These are phyloP conservation scores for Strobilomyces confusus DNA, from an alignment of 768 basidiomycete species.

Conservation along the genomic window DNA sequence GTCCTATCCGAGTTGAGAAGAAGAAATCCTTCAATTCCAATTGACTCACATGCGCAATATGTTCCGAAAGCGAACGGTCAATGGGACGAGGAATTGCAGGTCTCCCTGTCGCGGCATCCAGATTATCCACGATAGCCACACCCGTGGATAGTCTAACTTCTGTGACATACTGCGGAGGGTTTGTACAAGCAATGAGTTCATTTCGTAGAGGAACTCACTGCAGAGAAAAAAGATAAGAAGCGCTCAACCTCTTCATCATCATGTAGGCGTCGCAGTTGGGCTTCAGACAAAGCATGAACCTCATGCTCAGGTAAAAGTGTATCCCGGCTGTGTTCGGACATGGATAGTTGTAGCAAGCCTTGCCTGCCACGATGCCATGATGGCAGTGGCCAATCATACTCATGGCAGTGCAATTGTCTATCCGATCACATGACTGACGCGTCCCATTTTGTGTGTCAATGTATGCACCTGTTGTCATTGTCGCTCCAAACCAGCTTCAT, in stretches of 20 bases:
- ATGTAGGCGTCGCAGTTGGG: conserved; percentile 52
- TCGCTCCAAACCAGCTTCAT: neutral
- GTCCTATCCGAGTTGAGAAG: conserved; percentile 23
- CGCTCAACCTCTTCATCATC: conserved; percentile 63
- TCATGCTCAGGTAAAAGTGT: conserved; percentile 1
- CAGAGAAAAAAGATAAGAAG: conserved; percentile 58
- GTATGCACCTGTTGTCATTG: conserved; percentile 16
- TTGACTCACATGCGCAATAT: conserved; percentile 24
- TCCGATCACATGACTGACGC: conserved; percentile 29
- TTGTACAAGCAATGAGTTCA: neutral
- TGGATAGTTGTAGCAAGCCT: neutral
- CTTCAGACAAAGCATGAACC: conserved; percentile 40
- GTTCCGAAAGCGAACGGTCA: conserved; percentile 25
- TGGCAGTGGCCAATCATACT: neutral
- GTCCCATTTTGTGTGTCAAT: conserved; percentile 12
- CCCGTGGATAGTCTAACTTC: conserved; percentile 44
- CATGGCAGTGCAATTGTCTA: conserved; percentile 1
- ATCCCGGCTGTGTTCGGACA: conserved; percentile 10
- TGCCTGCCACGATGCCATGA: neutral
- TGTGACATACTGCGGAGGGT: conserved; percentile 46
- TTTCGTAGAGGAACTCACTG: conserved; percentile 37
- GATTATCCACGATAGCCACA: conserved; percentile 19
- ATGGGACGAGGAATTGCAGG: neutral
- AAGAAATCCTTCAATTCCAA: conserved; percentile 3
- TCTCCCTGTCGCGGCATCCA: neutral